Percentiles rank a stretch among this genome's conserved stretches.
Evolutionary conservation across 2,329 filamentous ascomycete species (phyloP).

Genomic region (Claviceps pazoutovae): DNA sequence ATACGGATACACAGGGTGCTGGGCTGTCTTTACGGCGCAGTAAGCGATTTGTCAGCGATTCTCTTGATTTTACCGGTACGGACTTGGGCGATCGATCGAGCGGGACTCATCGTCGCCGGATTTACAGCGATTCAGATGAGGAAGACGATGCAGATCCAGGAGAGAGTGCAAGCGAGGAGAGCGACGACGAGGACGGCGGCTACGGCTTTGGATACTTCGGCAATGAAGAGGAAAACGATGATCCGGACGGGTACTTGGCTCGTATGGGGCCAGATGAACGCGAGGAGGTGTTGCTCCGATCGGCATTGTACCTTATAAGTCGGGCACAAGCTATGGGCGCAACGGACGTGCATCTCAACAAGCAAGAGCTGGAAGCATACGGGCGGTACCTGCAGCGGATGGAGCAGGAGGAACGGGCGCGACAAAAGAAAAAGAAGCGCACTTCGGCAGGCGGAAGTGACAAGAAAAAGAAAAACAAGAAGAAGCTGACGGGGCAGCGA

Average conservation of each 20-base stretch:
- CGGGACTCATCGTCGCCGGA: conserved; percentile 25
- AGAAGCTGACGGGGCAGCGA: conserved; percentile 35
- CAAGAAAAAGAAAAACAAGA: conserved; percentile 26
- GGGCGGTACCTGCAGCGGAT: conserved; percentile 52
- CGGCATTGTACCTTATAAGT: conserved; percentile 66
- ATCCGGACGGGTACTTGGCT: conserved; percentile 27
- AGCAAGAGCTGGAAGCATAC: conserved; percentile 68
- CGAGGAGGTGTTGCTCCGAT: conserved; percentile 64
- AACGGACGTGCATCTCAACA: conserved; percentile 64
- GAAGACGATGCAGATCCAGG: conserved; percentile 19
- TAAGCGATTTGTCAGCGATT: conserved; percentile 43
- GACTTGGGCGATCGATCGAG: conserved; percentile 34
- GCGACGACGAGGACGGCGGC: conserved; percentile 7
- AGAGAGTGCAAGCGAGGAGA: conserved; percentile 15
- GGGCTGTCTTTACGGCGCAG: conserved; percentile 30
- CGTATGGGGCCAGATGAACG: conserved; percentile 45
- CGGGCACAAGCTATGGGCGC: conserved; percentile 64
- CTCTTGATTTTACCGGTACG: conserved; percentile 45
- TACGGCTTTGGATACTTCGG: conserved; percentile 17
- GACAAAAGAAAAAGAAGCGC: conserved; percentile 44
- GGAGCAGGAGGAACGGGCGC: conserved; percentile 47
- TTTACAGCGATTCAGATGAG: conserved; percentile 15
- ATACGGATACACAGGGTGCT: conserved; percentile 41
- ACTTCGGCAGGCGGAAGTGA: conserved; percentile 21
- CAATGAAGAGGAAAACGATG: conserved; percentile 23